phyloP scores from a whole-genome alignment of 1,139 yeast genomes.

The Hemisphaericaspora lyxosophila region DNA sequence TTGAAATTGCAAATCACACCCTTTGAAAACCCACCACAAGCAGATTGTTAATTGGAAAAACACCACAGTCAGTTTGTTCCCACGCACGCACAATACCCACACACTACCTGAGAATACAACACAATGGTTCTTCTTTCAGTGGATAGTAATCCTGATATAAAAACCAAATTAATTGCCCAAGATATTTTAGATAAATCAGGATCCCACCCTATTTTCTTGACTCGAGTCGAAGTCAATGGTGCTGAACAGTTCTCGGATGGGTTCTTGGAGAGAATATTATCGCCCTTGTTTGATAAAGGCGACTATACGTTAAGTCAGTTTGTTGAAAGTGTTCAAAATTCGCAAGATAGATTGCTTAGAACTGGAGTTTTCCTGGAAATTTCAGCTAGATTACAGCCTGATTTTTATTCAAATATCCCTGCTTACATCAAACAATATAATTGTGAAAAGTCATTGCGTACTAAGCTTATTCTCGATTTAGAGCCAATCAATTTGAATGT shows the following conservation, averaged over 20 bases:
- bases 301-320: constrained; percentile 50
- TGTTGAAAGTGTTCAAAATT: constrained; percentile 24
- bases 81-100: too few relatives aligned
- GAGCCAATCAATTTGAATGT: constrained; percentile 33
- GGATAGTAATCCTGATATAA: constrained; percentile 22
- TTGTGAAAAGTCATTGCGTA: constrained; percentile 36
- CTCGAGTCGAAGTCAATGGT: constrained; percentile 48
- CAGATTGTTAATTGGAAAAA: too few relatives aligned
- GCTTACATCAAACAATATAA: constrained; percentile 26
- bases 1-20: background rate
- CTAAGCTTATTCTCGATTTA: constrained; percentile 41
- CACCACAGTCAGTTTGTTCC: background rate
- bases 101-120: background rate
- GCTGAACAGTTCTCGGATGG: constrained; percentile 48
- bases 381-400: constrained; percentile 33
- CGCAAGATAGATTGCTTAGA: constrained; percentile 31
- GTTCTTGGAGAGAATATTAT: constrained; percentile 46
- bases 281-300: constrained; percentile 43
- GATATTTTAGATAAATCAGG: constrained; percentile 33
- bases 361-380: constrained; percentile 48
- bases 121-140: constrained; percentile 12
- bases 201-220: constrained; percentile 45
- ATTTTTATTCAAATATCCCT: constrained; percentile 31
- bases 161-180: constrained; percentile 30
- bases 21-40: too few relatives aligned